Evolutionary conservation across 352 stramenopile species (phyloP).

Genomic region (Blastocystis sp.): DNA sequence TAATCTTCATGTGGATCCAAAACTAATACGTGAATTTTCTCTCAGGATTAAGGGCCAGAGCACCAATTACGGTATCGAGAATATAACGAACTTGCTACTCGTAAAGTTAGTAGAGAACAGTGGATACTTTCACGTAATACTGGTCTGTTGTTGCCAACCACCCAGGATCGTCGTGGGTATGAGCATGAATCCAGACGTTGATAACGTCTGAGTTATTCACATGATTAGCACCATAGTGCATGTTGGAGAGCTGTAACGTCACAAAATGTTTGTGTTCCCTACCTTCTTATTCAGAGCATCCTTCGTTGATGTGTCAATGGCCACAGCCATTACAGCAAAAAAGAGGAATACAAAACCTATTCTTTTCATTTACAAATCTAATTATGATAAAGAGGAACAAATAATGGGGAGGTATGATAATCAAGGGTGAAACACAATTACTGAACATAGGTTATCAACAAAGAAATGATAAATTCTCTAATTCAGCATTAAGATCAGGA

Average conservation of each 20-base stretch:
- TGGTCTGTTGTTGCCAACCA: slow-evolving; percentile 95
- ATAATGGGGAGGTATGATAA: not conserved
- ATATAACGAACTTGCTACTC: slow-evolving; percentile 85
- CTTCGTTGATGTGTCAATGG: not conserved
- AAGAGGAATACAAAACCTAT: not conserved
- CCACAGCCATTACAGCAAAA: not conserved
- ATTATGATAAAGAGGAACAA: not conserved
- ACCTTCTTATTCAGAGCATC: slow-evolving; percentile 43
- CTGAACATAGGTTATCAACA: not conserved
- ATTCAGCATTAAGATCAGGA: not conserved
- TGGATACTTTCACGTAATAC: slow-evolving; percentile 80
- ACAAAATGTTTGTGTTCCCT: not conserved
- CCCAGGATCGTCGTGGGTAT: slow-evolving; percentile 70
- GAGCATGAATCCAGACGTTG: slow-evolving; percentile 61
- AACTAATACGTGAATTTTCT: slow-evolving; percentile 80
- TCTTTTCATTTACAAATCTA: slow-evolving; percentile 43
- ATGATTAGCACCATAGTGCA: slow-evolving; percentile 1
- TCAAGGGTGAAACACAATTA: slow-evolving; percentile 37
- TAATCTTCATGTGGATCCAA: not conserved
- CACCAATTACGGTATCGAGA: slow-evolving; percentile 84
- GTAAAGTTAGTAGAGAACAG: slow-evolving; percentile 10
- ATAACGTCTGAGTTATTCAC: slow-evolving; percentile 49
- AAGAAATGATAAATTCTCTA: not conserved
- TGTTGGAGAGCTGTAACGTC: slow-evolving; percentile 17
- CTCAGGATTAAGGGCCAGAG: slow-evolving; percentile 82